Conservation (phyloP, 1,284 basidiomycete species). For the Melampsora larici-populina region DNA sequence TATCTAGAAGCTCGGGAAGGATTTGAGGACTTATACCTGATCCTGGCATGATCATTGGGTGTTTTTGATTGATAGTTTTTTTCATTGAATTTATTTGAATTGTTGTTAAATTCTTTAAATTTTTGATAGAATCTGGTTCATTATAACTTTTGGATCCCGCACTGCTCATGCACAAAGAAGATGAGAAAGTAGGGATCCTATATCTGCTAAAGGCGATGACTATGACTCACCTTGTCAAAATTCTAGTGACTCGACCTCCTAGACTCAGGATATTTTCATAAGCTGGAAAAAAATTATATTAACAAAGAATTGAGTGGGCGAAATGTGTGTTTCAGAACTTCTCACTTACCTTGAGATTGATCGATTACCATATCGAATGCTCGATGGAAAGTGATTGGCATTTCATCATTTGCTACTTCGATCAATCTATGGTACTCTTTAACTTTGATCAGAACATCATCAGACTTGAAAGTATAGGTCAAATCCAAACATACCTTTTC, state of each 20-base stretch:
- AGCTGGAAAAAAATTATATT: neutral
- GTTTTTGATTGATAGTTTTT: neutral
- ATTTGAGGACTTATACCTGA: neutral
- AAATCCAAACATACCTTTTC: neutral
- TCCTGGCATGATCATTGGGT: neutral
- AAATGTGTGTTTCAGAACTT: neutral
- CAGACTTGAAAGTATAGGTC: neutral
- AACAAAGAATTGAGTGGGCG: neutral
- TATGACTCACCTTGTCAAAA: neutral
- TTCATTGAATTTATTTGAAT: neutral
- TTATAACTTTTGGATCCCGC: neutral
- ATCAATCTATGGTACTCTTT: neutral
- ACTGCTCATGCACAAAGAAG: neutral
- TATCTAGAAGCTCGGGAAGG: neutral
- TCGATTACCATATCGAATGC: neutral
- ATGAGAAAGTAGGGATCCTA: no score
- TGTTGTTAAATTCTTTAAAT: neutral
- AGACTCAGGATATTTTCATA: neutral
- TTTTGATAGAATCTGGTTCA: neutral
- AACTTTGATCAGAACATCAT: no score
- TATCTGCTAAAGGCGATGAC: no score
- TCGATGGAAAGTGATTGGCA: slow-evolving; percentile 3
- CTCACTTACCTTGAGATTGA: neutral
- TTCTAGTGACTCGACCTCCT: slow-evolving; percentile 3
- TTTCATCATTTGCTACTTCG: neutral